phyloP scores from a whole-genome alignment of 345 rosid genomes.

The Melaleuca quinquenervia region DNA sequence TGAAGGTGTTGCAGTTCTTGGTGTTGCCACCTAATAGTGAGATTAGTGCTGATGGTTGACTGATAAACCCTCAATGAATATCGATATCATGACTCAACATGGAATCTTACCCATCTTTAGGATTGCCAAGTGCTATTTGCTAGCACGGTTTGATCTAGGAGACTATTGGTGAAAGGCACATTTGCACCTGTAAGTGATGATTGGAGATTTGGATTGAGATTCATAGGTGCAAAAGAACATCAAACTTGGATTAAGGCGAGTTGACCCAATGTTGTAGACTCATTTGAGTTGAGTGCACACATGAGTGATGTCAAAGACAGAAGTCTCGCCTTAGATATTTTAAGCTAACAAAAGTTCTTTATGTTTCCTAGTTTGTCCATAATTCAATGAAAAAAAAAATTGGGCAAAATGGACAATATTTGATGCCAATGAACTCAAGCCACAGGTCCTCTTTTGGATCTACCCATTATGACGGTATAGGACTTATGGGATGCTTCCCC shows the following conservation, averaged over 20 bases:
- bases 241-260: neutral
- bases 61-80: neutral
- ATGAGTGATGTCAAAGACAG: neutral
- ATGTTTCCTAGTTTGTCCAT: neutral
- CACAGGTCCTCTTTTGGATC: neutral
- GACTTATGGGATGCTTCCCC: neutral
- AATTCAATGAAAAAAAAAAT: neutral
- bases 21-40: neutral
- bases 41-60: neutral
- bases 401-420: neutral
- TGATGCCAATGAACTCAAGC: neutral
- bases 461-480: neutral
- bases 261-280: neutral
- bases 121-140: neutral
- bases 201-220: neutral
- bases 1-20: neutral
- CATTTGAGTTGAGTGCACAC: neutral
- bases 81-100: neutral
- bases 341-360: neutral
- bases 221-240: neutral
- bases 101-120: neutral
- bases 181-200: neutral
- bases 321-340: neutral
- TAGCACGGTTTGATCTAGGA: neutral
- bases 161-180: neutral